Conservation (phyloP, 208 protist species). For the Porcisia hertigi region DNA sequence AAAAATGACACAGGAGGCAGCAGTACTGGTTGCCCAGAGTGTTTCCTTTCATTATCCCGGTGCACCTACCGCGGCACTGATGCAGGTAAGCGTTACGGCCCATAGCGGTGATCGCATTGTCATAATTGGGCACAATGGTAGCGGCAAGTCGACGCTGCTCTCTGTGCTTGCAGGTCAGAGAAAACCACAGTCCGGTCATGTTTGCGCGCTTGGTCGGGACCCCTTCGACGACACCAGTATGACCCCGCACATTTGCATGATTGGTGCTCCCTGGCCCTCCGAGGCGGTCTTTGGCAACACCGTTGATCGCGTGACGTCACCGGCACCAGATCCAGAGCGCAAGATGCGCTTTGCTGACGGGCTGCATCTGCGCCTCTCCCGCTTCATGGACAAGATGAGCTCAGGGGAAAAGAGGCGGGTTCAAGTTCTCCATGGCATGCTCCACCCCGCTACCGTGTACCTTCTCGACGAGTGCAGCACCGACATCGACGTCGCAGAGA, state of each 20-base stretch:
- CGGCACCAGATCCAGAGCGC: conserved; percentile 31
- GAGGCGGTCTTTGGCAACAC: conserved; percentile 81
- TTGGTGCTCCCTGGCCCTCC: conserved; percentile 70
- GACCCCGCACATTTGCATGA: conserved; percentile 46
- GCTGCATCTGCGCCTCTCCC: conserved; percentile 53
- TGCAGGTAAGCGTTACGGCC: conserved; percentile 43
- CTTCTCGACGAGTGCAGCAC: conserved; percentile 89
- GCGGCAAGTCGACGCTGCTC: conserved; percentile 96
- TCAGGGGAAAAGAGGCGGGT: conserved; percentile 67
- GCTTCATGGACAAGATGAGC: conserved; percentile 68
- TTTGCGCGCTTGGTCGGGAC: conserved; percentile 65
- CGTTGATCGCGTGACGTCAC: conserved; percentile 58
- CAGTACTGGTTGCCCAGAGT: conserved; percentile 30
- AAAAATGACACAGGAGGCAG: background rate
- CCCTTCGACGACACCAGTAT: conserved; percentile 86
- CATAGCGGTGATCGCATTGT: conserved; percentile 83
- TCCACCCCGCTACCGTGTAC: conserved; percentile 48
- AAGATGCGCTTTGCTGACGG: conserved; percentile 36
- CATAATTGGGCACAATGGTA: conserved; percentile 95
- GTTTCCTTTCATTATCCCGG: conserved; percentile 61
- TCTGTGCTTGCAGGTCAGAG: conserved; percentile 87
- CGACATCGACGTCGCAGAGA: conserved; percentile 80
- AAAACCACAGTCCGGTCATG: conserved; percentile 38
- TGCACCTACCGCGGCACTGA: conserved; percentile 5
- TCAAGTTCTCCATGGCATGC: conserved; percentile 75